Percentiles rank a stretch among this genome's conserved stretches.
These are phyloP conservation scores for Penicillium paxilli DNA, from an alignment of 495 filamentous ascomycete genomes.

Conservation along the genomic window DNA sequence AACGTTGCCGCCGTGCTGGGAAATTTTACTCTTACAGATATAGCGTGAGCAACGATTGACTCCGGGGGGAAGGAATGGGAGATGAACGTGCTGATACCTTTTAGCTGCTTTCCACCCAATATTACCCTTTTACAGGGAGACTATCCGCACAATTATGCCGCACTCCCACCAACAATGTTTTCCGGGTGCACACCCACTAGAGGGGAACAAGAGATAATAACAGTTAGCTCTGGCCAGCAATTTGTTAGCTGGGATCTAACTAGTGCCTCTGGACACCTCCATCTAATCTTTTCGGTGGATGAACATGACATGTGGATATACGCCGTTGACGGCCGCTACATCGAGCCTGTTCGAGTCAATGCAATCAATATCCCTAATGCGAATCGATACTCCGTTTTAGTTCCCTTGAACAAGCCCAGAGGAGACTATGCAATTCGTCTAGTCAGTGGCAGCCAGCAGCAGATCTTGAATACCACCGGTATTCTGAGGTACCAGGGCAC, in stretches of 20 bases:
- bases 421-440: conserved; percentile 41
- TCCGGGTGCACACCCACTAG: conserved; percentile 32
- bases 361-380: conserved; percentile 31
- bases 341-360: conserved; percentile 34
- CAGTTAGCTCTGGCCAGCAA: conserved; percentile 21
- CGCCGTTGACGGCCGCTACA: conserved; percentile 42
- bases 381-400: conserved; percentile 38
- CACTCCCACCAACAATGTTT: conserved; percentile 23
- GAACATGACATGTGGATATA: conserved; percentile 45
- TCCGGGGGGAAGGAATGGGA: not conserved
- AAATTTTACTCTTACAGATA: conserved; percentile 42
- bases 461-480: conserved; percentile 37
- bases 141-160: conserved; percentile 23
- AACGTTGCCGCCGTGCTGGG: conserved; percentile 25
- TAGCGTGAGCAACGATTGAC: conserved; percentile 39
- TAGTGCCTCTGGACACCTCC: conserved; percentile 24
- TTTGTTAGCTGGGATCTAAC: conserved; percentile 37
- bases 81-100: not conserved
- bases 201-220: conserved; percentile 27
- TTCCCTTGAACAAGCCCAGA: conserved; percentile 33
- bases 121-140: conserved; percentile 12
- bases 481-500: conserved; percentile 26
- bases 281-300: conserved; percentile 37
- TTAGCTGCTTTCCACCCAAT: conserved; percentile 25
- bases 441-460: conserved; percentile 30